Percentiles rank a stretch among this genome's conserved stretches.
Conservation (phyloP, 257 asterid genomes). For the Capsicum chinense region DNA sequence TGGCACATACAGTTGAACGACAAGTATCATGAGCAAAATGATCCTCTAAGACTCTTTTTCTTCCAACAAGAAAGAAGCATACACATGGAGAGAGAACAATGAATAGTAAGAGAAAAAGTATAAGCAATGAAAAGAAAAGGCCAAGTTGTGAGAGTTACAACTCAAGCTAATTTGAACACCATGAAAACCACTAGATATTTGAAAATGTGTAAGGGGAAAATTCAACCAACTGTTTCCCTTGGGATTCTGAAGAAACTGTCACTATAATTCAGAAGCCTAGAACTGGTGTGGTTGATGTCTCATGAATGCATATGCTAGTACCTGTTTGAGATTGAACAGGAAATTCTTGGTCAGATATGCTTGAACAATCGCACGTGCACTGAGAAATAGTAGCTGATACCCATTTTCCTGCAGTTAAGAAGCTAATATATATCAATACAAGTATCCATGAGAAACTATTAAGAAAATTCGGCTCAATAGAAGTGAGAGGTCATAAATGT, state of each 20-base stretch:
- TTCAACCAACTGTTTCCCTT: slow-evolving; percentile 13
- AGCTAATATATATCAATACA: background rate
- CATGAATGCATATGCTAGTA: slow-evolving; percentile 31
- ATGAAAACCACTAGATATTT: background rate
- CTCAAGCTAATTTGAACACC: background rate
- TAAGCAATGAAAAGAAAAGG: slow-evolving; percentile 8
- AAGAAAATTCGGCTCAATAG: background rate
- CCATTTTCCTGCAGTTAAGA: slow-evolving; percentile 78
- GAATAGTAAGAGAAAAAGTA: slow-evolving; percentile 4
- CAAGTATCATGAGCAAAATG: slow-evolving; percentile 27
- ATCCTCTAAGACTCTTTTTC: background rate
- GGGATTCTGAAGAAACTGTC: background rate
- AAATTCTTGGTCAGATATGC: slow-evolving; percentile 89
- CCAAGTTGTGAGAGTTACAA: background rate
- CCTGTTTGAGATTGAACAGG: slow-evolving; percentile 96
- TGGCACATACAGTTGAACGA: slow-evolving; percentile 13
- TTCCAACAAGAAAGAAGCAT: background rate
- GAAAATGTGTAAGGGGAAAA: background rate
- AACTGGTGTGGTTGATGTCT: background rate
- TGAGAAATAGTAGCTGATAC: slow-evolving; percentile 91
- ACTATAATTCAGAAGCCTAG: slow-evolving; percentile 23
- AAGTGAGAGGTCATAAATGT: background rate
- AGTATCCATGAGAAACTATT: background rate
- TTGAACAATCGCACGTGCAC: slow-evolving; percentile 99
- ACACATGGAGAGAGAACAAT: background rate